Evolutionary conservation across 2,329 filamentous ascomycete genomes (phyloP).

Genomic region (Colletotrichum theobromicola): DNA sequence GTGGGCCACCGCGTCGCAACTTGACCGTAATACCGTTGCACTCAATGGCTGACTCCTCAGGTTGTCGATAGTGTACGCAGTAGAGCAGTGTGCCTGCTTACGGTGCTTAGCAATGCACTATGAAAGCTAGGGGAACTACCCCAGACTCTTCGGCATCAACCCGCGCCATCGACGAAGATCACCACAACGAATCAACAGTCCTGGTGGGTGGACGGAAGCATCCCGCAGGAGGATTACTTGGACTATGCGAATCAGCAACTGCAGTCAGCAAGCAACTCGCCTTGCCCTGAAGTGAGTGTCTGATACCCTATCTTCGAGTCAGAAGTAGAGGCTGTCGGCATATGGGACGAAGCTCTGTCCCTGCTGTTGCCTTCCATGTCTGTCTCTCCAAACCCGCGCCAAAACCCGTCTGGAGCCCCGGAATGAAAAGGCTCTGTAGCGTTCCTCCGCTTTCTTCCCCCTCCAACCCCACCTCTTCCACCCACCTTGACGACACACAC

Average conservation of each 20-base stretch:
- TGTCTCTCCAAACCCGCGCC: not conserved
- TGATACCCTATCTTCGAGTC: not conserved
- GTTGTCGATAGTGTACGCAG: not conserved
- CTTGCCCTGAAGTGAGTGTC: not conserved
- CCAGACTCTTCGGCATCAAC: not conserved
- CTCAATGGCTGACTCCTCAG: not conserved
- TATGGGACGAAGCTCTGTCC: not conserved
- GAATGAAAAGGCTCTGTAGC: not conserved
- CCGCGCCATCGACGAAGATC: not conserved
- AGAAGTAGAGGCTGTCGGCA: not conserved
- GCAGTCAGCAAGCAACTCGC: not conserved
- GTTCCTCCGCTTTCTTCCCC: not conserved
- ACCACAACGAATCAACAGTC: not conserved
- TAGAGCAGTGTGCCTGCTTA: not conserved
- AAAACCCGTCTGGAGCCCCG: not conserved
- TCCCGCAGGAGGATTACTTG: not conserved
- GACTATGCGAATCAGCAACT: not conserved
- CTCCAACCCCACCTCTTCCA: not conserved
- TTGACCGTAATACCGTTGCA: not conserved
- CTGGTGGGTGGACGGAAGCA: not conserved
- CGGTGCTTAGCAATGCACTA: not conserved
- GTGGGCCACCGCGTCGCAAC: not conserved
- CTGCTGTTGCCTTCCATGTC: not conserved
- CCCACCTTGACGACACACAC: slow-evolving; percentile 2
- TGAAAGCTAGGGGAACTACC: not conserved